Evolutionary conservation across 208 protist species (phyloP).

Genomic region (Trypanosoma conorhini): DNA sequence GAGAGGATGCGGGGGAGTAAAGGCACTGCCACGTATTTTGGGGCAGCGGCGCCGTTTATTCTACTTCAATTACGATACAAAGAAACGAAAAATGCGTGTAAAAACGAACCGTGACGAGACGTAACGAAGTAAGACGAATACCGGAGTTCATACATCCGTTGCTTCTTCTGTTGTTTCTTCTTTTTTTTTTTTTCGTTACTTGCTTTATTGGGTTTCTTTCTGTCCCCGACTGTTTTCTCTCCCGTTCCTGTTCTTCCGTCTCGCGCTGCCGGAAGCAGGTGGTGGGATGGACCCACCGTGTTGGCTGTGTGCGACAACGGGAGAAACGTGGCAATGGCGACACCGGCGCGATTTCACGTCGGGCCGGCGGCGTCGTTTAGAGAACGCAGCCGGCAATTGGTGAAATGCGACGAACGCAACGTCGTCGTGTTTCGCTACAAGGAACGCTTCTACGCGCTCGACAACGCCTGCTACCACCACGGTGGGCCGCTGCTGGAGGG

Average conservation of each 20-base stretch:
- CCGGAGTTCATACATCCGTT: not conserved
- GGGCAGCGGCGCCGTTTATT: not conserved
- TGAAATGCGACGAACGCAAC: slow-evolving; percentile 77
- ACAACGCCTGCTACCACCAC: slow-evolving; percentile 94
- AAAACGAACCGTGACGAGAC: not conserved
- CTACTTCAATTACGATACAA: not conserved
- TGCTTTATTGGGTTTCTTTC: not conserved
- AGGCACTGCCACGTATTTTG: not conserved
- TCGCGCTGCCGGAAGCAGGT: not conserved
- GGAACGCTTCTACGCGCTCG: slow-evolving; percentile 75
- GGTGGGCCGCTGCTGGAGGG: slow-evolving; percentile 85
- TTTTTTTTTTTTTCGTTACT: not conserved
- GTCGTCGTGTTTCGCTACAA: slow-evolving; percentile 78
- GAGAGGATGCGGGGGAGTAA: not conserved
- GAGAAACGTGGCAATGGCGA: slow-evolving; percentile 3
- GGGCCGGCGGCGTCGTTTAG: slow-evolving; percentile 20
- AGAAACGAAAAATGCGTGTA: not conserved
- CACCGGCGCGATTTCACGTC: slow-evolving; percentile 22
- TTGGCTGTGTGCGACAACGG: not conserved
- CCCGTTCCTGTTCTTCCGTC: not conserved
- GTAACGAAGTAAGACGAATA: not conserved
- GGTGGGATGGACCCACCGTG: not conserved
- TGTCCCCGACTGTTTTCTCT: not conserved
- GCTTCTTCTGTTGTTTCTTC: not conserved
- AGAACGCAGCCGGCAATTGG: slow-evolving; percentile 67